Percentiles rank a stretch among this genome's conserved stretches.
Conservation (phyloP, 2,329 filamentous ascomycete genomes). For the Claviceps humidiphila region DNA sequence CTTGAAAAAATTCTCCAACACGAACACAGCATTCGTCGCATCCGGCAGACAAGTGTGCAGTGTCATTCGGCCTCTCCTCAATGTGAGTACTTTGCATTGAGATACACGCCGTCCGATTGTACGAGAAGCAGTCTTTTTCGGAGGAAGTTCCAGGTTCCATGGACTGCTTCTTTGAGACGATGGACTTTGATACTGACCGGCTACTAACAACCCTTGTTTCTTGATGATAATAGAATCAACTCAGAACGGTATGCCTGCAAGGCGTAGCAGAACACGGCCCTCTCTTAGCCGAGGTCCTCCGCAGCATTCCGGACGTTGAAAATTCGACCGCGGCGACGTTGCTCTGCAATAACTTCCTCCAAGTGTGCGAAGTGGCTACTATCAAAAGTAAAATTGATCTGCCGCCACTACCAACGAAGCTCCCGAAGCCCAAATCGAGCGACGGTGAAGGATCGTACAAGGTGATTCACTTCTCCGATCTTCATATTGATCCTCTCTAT, state of each 20-base stretch:
- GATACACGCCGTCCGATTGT: too few species aligned
- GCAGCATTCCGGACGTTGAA: neutral
- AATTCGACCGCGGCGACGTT: neutral
- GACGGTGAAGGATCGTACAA: neutral
- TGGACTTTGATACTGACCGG: too few species aligned
- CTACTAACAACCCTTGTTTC: neutral
- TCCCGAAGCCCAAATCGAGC: neutral
- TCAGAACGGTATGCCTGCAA: neutral
- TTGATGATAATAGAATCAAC: neutral
- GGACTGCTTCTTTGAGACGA: too few species aligned
- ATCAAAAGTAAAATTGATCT: neutral
- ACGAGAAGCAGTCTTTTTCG: too few species aligned
- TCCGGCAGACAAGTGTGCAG: neutral
- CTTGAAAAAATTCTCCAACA: neutral
- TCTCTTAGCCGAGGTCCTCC: neutral
- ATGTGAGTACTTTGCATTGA: neutral
- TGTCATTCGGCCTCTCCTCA: neutral
- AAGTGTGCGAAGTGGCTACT: neutral
- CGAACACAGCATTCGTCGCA: neutral
- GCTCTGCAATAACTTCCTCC: neutral
- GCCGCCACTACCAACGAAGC: neutral
- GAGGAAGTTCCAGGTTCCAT: too few species aligned
- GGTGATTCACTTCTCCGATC: conserved; percentile 1
- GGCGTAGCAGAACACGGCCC: neutral
- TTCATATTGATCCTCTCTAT: conserved; percentile 1